Conservation (phyloP, 208 protist genomes). For the Trypanosomatidae sp. region DNA sequence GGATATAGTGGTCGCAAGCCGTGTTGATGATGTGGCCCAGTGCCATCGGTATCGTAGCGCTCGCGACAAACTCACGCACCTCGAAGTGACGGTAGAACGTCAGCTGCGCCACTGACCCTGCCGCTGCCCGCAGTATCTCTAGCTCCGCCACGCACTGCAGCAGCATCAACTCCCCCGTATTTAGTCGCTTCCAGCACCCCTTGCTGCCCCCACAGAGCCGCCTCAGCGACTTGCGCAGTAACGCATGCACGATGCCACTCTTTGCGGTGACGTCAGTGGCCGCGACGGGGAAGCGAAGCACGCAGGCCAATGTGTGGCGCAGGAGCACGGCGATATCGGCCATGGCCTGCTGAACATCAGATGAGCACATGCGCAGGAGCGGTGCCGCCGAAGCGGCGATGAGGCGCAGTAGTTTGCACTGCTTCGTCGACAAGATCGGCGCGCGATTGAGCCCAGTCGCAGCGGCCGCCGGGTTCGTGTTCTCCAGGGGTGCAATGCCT, state of each 20-base stretch:
- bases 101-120: conserved; percentile 72
- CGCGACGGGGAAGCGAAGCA: conserved; percentile 11
- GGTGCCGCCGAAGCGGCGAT: conserved; percentile 62
- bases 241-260: conserved; percentile 13
- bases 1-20: conserved; percentile 57
- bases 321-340: conserved; percentile 67
- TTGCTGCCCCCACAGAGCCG: conserved; percentile 25
- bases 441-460: conserved; percentile 4
- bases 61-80: conserved; percentile 80
- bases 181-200: conserved; percentile 42
- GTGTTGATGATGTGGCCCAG: conserved; percentile 41
- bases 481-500: conserved; percentile 6
- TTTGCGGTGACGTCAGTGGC: conserved; percentile 16
- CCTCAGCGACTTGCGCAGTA: conserved; percentile 18
- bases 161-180: conserved; percentile 67
- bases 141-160: conserved; percentile 60
- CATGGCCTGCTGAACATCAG: conserved; percentile 73
- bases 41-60: conserved; percentile 41
- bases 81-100: conserved; percentile 81
- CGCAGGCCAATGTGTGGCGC: conserved; percentile 37
- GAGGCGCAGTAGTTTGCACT: conserved; percentile 53
- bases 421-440: conserved; percentile 29
- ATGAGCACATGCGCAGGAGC: conserved; percentile 80
- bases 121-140: conserved; percentile 71
- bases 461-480: not conserved